Evolutionary conservation across 225 moss, liverwort and hornwort species (phyloP).

Genomic region (Physcomitrellopsis africana): DNA sequence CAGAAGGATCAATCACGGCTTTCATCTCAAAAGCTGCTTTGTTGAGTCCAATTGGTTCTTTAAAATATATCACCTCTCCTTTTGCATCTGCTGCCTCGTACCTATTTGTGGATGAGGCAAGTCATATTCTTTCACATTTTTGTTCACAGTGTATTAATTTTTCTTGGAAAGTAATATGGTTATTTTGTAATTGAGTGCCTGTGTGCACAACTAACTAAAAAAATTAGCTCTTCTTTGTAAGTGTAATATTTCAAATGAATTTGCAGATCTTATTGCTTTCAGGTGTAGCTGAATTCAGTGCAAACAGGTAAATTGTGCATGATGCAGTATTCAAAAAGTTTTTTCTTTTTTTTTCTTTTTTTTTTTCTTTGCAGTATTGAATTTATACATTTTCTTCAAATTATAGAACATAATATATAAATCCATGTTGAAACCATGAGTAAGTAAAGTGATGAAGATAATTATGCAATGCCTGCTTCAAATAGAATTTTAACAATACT

Average conservation of each 20-base stretch:
- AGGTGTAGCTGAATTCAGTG: conserved; percentile 57
- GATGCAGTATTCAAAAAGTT: too few relatives aligned
- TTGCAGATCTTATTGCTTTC: conserved; percentile 55
- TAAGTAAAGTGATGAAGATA: too few relatives aligned
- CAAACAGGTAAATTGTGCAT: conserved; percentile 31
- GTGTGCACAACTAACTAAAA: neutral
- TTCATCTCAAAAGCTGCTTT: conserved; percentile 52
- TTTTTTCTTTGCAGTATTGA: too few relatives aligned
- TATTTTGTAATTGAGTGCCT: neutral
- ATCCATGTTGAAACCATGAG: too few relatives aligned
- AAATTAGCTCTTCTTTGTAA: neutral
- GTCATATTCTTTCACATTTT: neutral
- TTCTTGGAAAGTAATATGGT: too few relatives aligned
- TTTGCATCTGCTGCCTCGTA: conserved; percentile 44
- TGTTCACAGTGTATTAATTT: too few relatives aligned
- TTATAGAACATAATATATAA: too few relatives aligned
- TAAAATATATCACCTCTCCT: conserved; percentile 52
- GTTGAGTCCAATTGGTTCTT: conserved; percentile 51
- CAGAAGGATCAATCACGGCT: conserved; percentile 43
- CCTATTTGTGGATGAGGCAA: conserved; percentile 62
- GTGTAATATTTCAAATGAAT: neutral
- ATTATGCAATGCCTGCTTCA: too few relatives aligned
- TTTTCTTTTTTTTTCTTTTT: too few relatives aligned
- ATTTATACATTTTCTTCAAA: too few relatives aligned
- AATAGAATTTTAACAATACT: neutral